These are phyloP conservation scores for Pleurotus eryngii DNA, from an alignment of 768 basidiomycete species.

Conservation along the genomic window DNA sequence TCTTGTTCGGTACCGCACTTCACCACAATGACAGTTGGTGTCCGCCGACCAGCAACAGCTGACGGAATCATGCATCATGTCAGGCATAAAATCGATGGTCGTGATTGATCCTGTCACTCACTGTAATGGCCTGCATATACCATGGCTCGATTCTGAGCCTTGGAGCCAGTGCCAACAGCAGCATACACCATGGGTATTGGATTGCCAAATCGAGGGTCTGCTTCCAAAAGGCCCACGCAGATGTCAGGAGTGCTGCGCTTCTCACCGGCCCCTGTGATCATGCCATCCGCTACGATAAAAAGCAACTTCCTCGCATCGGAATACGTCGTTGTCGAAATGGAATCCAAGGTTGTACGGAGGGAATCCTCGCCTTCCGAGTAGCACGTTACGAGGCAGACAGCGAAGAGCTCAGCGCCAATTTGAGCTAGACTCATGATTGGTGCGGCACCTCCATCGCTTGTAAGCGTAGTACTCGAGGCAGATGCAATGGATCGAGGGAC, in stretches of 20 bases:
- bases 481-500: constrained; percentile 51
- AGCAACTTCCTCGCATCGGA: constrained; percentile 90
- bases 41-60: constrained; percentile 85
- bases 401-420: constrained; percentile 94
- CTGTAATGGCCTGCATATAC: constrained; percentile 99
- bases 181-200: constrained; percentile 92
- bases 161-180: constrained; percentile 87
- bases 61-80: constrained; percentile 8
- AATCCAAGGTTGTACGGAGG: constrained; percentile 86
- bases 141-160: constrained; percentile 92
- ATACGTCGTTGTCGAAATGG: constrained; percentile 87
- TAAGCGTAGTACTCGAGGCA: constrained; percentile 52
- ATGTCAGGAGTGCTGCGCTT: constrained; percentile 95
- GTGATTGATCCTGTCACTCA: constrained; percentile 40
- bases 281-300: constrained; percentile 95
- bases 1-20: constrained; percentile 94
- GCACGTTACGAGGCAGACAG: constrained; percentile 94
- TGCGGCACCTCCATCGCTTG: constrained; percentile 36
- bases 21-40: constrained; percentile 91
- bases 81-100: neutral
- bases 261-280: constrained; percentile 98
- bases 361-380: constrained; percentile 97
- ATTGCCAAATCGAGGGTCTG: constrained; percentile 93
- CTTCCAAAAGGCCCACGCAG: constrained; percentile 87
- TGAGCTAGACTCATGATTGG: constrained; percentile 82